Evolutionary conservation across 2,329 filamentous ascomycete genomes (phyloP), one percentile per base, ranked within the genome.

Genomic region (Aspergillus felis): DNA sequence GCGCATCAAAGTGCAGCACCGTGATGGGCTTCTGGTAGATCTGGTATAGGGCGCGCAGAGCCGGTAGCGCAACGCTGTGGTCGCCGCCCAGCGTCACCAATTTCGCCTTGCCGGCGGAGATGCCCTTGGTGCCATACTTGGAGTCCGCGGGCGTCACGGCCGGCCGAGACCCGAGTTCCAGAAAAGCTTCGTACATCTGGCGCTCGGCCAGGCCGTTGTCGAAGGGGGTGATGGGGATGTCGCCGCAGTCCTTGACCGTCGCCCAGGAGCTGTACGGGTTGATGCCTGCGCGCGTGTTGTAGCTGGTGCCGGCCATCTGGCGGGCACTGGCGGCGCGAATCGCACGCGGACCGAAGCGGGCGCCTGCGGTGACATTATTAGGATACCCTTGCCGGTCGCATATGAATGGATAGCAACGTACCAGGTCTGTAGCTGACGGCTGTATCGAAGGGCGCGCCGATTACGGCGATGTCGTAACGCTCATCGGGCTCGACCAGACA

Each of bases 191-290:
- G 32, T 84, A 90, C 91, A 96, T 96, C 75, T 96, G 92, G 48
- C 82, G 79, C 54, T 92, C 78, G 0, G 92, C 92, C 17, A 96
- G 79, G 1, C 80, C 85, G 71, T 96, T 96, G 77, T 96, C 91
- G 65, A 95, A 88, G 0, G 92, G 92, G 0, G 88, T 90, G 63
- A 95, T 81, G 28, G 92, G 91, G 56, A 96, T 91, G 71, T 96
- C 92, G 50, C 92, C 92, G 73, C 92, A 97, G 78, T 97, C 92
- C 52, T 93, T 79, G 58, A 96, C 85, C 42, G 79, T 85, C 0
- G 90, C 89, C 88, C 89, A 93, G 55, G 83, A 88, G 44, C 80
- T 79, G 76, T 94, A 96, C 0, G 92, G 91, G 74, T 96, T 97
- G 64, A 96, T 82, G 42, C 82, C 83, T 1, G 91, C 91, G 24